Conservation (phyloP, 1,139 yeast species). For the Suhomyces ambrosiae region DNA sequence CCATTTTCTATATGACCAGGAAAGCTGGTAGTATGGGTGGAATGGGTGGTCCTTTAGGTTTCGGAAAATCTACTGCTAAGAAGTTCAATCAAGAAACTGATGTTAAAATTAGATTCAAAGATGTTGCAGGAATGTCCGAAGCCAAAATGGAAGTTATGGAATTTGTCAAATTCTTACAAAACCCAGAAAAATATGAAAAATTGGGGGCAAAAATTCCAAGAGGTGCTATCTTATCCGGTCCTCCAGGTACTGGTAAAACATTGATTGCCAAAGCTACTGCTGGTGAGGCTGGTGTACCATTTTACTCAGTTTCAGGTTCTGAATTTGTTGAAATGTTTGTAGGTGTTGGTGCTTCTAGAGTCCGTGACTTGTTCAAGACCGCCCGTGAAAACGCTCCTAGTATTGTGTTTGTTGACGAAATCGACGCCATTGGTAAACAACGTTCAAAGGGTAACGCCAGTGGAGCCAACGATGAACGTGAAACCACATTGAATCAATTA, state of each 20-base stretch:
- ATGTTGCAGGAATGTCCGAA: constrained; percentile 96
- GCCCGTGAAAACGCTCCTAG: constrained; percentile 94
- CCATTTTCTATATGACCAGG: constrained; percentile 73
- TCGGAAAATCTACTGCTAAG: constrained; percentile 89
- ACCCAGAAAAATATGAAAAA: constrained; percentile 85
- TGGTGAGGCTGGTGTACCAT: constrained; percentile 98
- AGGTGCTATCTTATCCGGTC: constrained; percentile 96
- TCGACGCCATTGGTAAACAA: constrained; percentile 96
- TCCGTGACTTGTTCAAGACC: constrained; percentile 87
- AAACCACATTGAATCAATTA: constrained; percentile 91
- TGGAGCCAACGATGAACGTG: constrained; percentile 94
- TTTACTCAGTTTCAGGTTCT: constrained; percentile 93
- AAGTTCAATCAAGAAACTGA: constrained; percentile 90
- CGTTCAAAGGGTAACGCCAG: constrained; percentile 82
- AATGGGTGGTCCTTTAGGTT: constrained; percentile 64
- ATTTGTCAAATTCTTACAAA: constrained; percentile 87
- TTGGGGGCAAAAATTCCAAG: constrained; percentile 97
- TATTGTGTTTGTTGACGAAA: constrained; percentile 93
- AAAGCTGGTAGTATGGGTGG: constrained; percentile 61
- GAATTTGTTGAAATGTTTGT: constrained; percentile 98
- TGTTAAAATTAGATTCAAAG: constrained; percentile 82
- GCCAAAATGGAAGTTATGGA: constrained; percentile 99
- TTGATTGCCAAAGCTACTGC: constrained; percentile 98
- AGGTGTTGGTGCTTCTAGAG: constrained; percentile 98
- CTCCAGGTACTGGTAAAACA: constrained; percentile 99